A percentile compares a stretch with the other conserved stretches of the same genome.
phyloP scores from a whole-genome alignment of 129 eudicot genomes.

The Calendula officinalis region DNA sequence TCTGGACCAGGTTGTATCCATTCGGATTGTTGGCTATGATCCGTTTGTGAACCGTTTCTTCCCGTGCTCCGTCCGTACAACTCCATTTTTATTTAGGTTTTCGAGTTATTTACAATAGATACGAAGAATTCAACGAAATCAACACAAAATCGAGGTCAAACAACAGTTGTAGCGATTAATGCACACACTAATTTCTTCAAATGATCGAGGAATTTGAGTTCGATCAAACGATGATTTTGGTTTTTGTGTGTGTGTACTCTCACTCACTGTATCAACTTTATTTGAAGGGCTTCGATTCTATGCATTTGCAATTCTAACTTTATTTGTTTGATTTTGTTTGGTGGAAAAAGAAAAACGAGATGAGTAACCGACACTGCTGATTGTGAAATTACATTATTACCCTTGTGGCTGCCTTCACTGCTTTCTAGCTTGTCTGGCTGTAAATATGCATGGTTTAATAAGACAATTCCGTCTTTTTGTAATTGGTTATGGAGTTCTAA shows the following conservation, averaged over 20 bases:
- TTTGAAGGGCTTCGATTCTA: conserved; percentile 32
- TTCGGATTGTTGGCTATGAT: conserved; percentile 45
- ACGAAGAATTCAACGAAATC: conserved; percentile 14
- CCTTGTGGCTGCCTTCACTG: conserved; percentile 19
- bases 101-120: conserved; percentile 14
- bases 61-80: conserved; percentile 65
- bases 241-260: conserved; percentile 17
- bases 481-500: conserved; percentile 13
- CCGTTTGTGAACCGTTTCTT: conserved; percentile 38
- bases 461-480: conserved; percentile 24
- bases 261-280: conserved; percentile 27
- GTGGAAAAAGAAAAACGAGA: conserved; percentile 38
- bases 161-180: conserved; percentile 6
- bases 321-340: conserved; percentile 27
- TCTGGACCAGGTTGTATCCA: conserved; percentile 55
- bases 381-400: not conserved
- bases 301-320: conserved; percentile 31
- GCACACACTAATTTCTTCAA: conserved; percentile 11
- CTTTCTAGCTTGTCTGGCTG: not conserved
- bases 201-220: conserved; percentile 9
- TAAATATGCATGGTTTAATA: not conserved
- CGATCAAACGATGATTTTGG: conserved; percentile 23
- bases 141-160: conserved; percentile 6
- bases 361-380: conserved; percentile 44
- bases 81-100: conserved; percentile 48